Evolutionary conservation across 257 asterid species (phyloP), one percentile per base, ranked within the genome.

Genomic region (Anisodus acutangulus): DNA sequence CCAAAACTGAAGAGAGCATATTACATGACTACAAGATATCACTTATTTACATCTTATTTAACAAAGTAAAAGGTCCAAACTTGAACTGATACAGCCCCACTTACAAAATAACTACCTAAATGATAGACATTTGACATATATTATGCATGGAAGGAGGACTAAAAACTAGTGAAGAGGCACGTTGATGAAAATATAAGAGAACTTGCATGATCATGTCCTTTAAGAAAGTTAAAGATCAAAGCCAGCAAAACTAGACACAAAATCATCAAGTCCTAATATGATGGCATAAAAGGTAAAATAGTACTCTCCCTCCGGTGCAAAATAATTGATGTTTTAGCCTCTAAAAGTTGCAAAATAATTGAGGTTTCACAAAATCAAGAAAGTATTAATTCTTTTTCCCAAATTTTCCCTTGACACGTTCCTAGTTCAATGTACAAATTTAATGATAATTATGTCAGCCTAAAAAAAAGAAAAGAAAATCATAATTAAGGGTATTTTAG

Each of bases 51-150:
- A 22, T 47, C 81, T 12, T 51, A 22, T 22, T 76, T 51, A 26
- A 51, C 63, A 76, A 76, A 76, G 47, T 76, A 51, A 11, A 51
- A 76, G 81, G 81, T 51, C 81, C 60, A 26, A 26, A 51, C 81
- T 51, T 76, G 62, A 51, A 35, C 81, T 76, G 45, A 76, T 51
- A 76, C 19, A 76, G 63, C 22, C 22, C 47, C 81, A 51, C 22
- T 22, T 51, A 51, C 81, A 74, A 74, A 26, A 76, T 26, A 76
- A 76, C 51, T 19, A 76, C 63, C 8, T 76, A 51, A 51, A 76
- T 26, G 81, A 13, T 6, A 51, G 63, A 76, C 22, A 3, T 26
- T 76, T 51, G 13, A 26, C 81, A 76, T 51, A 51, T 51, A 76
- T 5, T 72, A 76, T 51, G 81, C 63, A 51, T 26, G 2, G 63